Conservation (phyloP, 169 alveolate genomes). For the Pseudocohnilembus persalinus region DNA sequence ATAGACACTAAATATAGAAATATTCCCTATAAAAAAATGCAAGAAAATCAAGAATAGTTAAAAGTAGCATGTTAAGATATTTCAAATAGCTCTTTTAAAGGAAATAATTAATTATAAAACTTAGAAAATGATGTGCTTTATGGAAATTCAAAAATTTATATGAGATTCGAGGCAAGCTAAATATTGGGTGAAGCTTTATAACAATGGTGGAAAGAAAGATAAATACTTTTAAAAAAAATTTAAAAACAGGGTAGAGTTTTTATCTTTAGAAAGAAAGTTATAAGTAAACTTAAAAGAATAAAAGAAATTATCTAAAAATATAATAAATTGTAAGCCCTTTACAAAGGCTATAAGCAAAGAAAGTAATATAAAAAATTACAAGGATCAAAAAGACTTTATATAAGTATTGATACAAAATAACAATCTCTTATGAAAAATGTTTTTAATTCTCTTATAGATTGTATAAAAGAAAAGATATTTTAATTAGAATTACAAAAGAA, state of each 20-base stretch:
- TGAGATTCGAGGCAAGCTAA: background rate
- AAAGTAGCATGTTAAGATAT: background rate
- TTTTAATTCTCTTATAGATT: too few species aligned
- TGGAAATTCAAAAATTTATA: background rate
- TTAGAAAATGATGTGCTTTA: background rate
- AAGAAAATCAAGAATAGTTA: background rate
- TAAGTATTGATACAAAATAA: too few species aligned
- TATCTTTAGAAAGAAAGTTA: background rate
- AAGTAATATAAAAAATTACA: background rate
- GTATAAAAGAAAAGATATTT: too few species aligned
- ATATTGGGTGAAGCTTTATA: background rate
- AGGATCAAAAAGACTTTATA: too few species aligned
- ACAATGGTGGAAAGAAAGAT: background rate
- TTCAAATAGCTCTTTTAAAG: background rate
- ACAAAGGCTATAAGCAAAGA: background rate
- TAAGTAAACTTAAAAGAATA: background rate
- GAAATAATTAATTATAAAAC: too few species aligned
- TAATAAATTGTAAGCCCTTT: background rate
- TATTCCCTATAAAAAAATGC: background rate
- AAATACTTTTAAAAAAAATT: too few species aligned
- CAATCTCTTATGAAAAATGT: too few species aligned
- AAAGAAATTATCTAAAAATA: too few species aligned
- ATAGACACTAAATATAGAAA: constrained; percentile 57
- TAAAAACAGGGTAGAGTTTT: background rate
- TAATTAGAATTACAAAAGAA: too few species aligned